Percentiles rank a stretch among this genome's conserved stretches.
Conservation (phyloP, 148 eudicot species). For the Rhododendron griersonianum region DNA sequence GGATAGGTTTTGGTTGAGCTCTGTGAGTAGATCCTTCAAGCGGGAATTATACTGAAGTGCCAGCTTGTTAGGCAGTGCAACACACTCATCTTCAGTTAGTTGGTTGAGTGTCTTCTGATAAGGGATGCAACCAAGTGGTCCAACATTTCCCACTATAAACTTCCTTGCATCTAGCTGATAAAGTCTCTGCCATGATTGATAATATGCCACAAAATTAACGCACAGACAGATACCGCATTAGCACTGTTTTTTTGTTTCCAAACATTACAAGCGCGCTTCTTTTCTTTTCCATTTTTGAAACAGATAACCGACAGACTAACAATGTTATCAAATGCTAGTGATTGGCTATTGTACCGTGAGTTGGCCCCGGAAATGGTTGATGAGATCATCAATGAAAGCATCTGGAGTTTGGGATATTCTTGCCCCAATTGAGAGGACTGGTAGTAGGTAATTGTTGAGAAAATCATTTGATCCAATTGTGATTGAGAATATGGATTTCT, state of each 20-base stretch:
- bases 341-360: slow-evolving; percentile 45
- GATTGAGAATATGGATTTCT: slow-evolving; percentile 74
- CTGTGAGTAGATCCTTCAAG: slow-evolving; percentile 56
- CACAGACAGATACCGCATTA: background rate
- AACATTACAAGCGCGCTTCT: background rate
- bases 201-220: background rate
- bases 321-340: background rate
- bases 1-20: slow-evolving; percentile 49
- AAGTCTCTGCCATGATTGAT: slow-evolving; percentile 49
- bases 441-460: slow-evolving; percentile 87
- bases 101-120: slow-evolving; percentile 87
- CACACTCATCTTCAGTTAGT: slow-evolving; percentile 61
- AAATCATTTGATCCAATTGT: slow-evolving; percentile 91
- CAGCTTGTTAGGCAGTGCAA: slow-evolving; percentile 68
- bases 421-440: slow-evolving; percentile 70
- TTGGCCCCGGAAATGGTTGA: slow-evolving; percentile 59
- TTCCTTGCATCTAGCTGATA: slow-evolving; percentile 84
- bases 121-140: slow-evolving; percentile 95
- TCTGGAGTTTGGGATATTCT: slow-evolving; percentile 72
- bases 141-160: slow-evolving; percentile 77
- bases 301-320: background rate
- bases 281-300: background rate
- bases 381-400: slow-evolving; percentile 63
- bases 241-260: background rate
- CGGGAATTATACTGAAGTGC: slow-evolving; percentile 75